Percentiles rank a stretch among this genome's conserved stretches.
These are phyloP conservation scores for Wickerhamomyces mucosus DNA, from an alignment of 805 yeast genomes.

Conservation along the genomic window DNA sequence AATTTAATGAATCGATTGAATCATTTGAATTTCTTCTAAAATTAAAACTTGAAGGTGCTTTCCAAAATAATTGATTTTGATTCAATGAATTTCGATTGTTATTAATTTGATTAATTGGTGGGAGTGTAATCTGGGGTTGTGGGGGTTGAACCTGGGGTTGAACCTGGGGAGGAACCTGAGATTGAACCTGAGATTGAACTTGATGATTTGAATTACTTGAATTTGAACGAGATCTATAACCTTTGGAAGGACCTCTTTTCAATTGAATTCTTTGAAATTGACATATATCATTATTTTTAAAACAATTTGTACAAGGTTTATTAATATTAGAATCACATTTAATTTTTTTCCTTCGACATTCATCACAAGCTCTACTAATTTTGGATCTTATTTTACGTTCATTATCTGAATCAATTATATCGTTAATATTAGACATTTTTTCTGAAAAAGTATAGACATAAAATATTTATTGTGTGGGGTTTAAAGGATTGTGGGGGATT, in stretches of 20 bases:
- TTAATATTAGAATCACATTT: constrained; percentile 57
- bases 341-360: constrained; percentile 65
- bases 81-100: constrained; percentile 8
- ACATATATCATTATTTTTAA: constrained; percentile 50
- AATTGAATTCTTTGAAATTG: constrained; percentile 63
- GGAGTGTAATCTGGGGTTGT: constrained; percentile 4
- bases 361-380: constrained; percentile 76
- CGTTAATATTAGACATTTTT: no score
- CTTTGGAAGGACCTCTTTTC: constrained; percentile 75
- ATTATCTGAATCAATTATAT: no score
- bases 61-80: constrained; percentile 18
- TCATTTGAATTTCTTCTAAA: constrained; percentile 19
- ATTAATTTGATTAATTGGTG: neutral
- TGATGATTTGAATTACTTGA: constrained; percentile 9
- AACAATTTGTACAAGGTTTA: constrained; percentile 52
- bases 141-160: constrained; percentile 3
- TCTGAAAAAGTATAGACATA: no score
- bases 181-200: constrained; percentile 1
- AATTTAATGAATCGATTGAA: constrained; percentile 16
- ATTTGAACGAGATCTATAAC: constrained; percentile 27
- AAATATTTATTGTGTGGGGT: no score
- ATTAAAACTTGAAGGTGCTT: constrained; percentile 21
- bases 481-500: no score
- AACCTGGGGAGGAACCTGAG: neutral
- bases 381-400: constrained; percentile 62